Conservation (phyloP, 306 rosid genomes). For the Gastrolobium villosum region DNA sequence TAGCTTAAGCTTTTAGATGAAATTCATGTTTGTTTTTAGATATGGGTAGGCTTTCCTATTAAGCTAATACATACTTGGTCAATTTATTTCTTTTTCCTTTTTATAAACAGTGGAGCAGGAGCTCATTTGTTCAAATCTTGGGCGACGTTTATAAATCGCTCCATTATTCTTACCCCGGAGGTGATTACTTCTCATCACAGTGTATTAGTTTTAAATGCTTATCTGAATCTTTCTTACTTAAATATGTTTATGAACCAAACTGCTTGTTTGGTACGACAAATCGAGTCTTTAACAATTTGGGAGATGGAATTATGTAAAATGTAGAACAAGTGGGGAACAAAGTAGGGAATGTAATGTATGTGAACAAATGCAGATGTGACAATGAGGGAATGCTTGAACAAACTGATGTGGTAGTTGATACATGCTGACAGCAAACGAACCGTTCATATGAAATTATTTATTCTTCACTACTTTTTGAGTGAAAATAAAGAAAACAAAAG, state of each 20-base stretch:
- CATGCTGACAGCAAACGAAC: neutral
- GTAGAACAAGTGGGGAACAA: no score
- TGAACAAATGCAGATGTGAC: slow-evolving; percentile 9
- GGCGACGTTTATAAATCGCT: slow-evolving; percentile 86
- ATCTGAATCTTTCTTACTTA: neutral
- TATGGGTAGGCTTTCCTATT: slow-evolving; percentile 6
- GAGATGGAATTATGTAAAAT: slow-evolving; percentile 16
- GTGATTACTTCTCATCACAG: slow-evolving; percentile 51
- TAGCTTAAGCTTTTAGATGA: no score
- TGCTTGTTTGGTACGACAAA: neutral
- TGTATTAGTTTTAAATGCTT: slow-evolving; percentile 26
- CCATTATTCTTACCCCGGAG: slow-evolving; percentile 96
- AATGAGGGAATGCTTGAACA: neutral
- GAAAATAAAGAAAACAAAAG: neutral
- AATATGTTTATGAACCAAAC: neutral
- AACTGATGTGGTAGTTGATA: neutral
- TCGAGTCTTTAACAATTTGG: neutral
- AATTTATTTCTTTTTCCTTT: neutral
- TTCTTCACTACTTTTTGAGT: neutral
- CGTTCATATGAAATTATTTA: neutral
- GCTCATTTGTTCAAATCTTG: slow-evolving; percentile 96
- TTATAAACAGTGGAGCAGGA: slow-evolving; percentile 96
- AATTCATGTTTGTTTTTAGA: neutral
- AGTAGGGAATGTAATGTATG: slow-evolving; percentile 5
- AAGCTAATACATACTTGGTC: slow-evolving; percentile 29